phyloP scores from a whole-genome alignment of 2,329 filamentous ascomycete genomes.

The Ophiocordyceps camponoti-saundersi region DNA sequence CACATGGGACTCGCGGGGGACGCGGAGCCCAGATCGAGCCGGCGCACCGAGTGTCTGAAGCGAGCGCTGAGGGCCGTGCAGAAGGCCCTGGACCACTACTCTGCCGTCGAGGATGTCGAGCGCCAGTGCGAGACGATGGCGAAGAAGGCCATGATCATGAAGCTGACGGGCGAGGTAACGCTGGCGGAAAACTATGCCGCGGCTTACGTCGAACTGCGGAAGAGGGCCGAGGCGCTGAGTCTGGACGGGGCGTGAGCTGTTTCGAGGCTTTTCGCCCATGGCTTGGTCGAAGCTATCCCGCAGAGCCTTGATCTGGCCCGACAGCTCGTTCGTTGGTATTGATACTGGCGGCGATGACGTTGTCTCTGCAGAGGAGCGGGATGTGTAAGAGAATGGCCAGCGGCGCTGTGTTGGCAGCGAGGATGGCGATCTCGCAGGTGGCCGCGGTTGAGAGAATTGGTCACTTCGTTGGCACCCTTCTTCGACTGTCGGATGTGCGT shows the following conservation, averaged over 20 bases:
- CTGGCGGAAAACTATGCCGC: constrained; percentile 51
- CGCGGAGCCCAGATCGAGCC: constrained; percentile 21
- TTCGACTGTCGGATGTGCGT: constrained; percentile 57
- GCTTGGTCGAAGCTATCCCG: no score
- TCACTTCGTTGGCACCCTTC: constrained; percentile 74
- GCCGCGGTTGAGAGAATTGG: constrained; percentile 85
- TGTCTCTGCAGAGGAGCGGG: constrained; percentile 74
- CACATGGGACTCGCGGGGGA: constrained; percentile 60
- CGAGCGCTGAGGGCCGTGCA: constrained; percentile 44
- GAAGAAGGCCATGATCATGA: constrained; percentile 66
- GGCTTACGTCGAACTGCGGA: constrained; percentile 42
- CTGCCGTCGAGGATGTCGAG: constrained; percentile 44
- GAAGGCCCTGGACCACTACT: constrained; percentile 45
- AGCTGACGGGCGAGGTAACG: constrained; percentile 45
- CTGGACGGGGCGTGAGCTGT: constrained; percentile 4
- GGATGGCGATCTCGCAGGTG: constrained; percentile 74
- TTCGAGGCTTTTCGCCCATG: no score
- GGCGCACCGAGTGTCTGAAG: constrained; percentile 37
- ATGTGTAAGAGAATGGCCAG: constrained; percentile 80
- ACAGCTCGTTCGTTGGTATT: constrained; percentile 86
- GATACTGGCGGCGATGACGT: constrained; percentile 76
- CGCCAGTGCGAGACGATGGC: constrained; percentile 64
- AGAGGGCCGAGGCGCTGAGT: constrained; percentile 14
- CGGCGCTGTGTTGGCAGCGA: constrained; percentile 76
- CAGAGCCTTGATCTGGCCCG: constrained; percentile 69